A percentile compares a stretch with the other conserved stretches of the same genome.
phyloP scores from a whole-genome alignment of 257 asterid genomes.

The Ajuga chamaepitys region DNA sequence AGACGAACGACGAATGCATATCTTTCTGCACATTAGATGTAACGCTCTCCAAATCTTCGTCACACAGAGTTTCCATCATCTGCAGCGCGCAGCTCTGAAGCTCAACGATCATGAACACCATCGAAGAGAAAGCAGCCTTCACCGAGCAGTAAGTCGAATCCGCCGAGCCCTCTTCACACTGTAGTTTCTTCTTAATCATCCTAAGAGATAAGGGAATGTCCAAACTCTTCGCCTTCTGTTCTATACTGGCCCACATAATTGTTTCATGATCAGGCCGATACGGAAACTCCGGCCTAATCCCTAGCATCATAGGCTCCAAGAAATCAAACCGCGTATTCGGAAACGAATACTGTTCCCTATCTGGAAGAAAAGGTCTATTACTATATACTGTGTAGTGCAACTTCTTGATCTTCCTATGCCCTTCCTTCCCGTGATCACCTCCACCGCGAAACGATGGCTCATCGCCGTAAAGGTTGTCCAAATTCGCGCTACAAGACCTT shows the following conservation, averaged over 20 bases:
- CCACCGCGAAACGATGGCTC: slow-evolving; percentile 13
- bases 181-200: slow-evolving; percentile 70
- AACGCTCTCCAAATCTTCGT: slow-evolving; percentile 51
- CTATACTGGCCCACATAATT: slow-evolving; percentile 36
- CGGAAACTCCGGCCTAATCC: slow-evolving; percentile 68
- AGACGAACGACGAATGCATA: slow-evolving; percentile 61
- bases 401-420: slow-evolving; percentile 11
- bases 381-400: slow-evolving; percentile 25
- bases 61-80: slow-evolving; percentile 52
- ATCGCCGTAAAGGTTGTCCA: slow-evolving; percentile 27
- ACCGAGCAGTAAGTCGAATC: slow-evolving; percentile 39
- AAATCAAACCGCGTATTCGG: slow-evolving; percentile 42
- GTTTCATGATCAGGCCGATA: slow-evolving; percentile 64
- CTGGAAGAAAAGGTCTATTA: slow-evolving; percentile 11
- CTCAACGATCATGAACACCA: slow-evolving; percentile 61
- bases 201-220: slow-evolving; percentile 74
- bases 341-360: slow-evolving; percentile 23
- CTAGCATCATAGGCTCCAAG: slow-evolving; percentile 77
- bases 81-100: slow-evolving; percentile 70
- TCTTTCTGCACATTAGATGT: slow-evolving; percentile 48
- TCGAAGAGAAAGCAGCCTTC: slow-evolving; percentile 58
- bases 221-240: slow-evolving; percentile 65
- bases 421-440: slow-evolving; percentile 11
- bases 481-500: slow-evolving; percentile 34
- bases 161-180: slow-evolving; percentile 23